Evolutionary conservation across 768 basidiomycete species (phyloP).

Genomic region (Auricularia sp.): DNA sequence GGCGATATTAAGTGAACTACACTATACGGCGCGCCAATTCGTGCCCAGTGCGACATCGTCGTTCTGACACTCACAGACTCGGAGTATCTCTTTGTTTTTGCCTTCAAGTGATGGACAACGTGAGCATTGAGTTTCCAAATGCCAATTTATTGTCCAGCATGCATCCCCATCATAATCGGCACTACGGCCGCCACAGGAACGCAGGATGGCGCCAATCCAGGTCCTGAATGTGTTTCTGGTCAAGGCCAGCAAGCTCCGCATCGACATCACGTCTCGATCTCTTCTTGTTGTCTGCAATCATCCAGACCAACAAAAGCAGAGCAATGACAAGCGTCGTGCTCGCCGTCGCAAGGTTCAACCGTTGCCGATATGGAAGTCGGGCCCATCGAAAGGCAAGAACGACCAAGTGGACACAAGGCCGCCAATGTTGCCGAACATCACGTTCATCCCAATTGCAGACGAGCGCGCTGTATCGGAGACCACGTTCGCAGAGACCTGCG

Average conservation of each 20-base stretch:
- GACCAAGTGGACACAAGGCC: background rate
- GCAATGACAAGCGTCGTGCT: background rate
- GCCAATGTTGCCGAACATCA: background rate
- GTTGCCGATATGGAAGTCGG: background rate
- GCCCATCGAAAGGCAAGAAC: background rate
- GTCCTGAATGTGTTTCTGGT: background rate
- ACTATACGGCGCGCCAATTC: no score
- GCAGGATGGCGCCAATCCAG: background rate
- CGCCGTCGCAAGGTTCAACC: background rate
- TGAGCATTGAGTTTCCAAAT: no score
- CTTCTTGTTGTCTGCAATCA: background rate
- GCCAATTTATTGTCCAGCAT: no score
- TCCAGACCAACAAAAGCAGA: background rate
- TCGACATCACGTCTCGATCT: background rate
- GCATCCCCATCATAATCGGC: no score
- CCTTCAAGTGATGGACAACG: no score
- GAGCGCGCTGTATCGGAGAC: background rate
- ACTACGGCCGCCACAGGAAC: background rate
- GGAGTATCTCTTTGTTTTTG: no score
- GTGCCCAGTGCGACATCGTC: no score
- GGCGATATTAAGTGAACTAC: no score
- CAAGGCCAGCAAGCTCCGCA: background rate
- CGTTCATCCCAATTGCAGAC: background rate
- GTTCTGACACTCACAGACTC: no score
- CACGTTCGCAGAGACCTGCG: background rate